These are phyloP conservation scores for Physcomitrellopsis africana DNA, from an alignment of 225 moss, liverwort and hornwort genomes.

Conservation along the genomic window DNA sequence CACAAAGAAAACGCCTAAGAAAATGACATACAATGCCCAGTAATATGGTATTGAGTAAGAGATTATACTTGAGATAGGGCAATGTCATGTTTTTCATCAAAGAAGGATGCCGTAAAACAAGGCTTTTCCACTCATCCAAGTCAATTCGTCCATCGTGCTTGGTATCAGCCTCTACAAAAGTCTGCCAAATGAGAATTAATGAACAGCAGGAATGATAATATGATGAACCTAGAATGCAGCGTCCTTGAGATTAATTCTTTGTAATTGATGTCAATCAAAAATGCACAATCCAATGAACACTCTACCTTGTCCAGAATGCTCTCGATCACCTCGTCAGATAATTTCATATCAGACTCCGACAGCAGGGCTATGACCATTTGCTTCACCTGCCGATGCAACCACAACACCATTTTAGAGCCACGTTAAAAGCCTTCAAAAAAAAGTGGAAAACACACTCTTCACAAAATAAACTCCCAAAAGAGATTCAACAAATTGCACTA, in stretches of 20 bases:
- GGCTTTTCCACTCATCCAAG: conserved; percentile 76
- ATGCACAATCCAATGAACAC: not conserved
- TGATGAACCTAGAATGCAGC: not conserved
- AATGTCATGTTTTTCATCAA: conserved; percentile 96
- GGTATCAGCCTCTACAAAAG: conserved; percentile 85
- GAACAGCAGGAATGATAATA: not conserved
- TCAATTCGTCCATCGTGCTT: conserved; percentile 86
- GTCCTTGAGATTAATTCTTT: not conserved
- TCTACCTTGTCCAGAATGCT: conserved; percentile 82
- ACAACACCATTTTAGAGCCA: not conserved
- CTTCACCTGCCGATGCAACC: conserved; percentile 62
- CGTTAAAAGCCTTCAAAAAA: not conserved
- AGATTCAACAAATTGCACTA: not conserved
- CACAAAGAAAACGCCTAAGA: not conserved
- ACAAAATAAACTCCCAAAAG: not conserved
- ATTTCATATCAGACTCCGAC: conserved; percentile 81
- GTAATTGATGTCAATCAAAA: not conserved
- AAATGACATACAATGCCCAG: not conserved
- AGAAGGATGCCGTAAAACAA: conserved; percentile 65
- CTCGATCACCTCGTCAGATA: conserved; percentile 86
- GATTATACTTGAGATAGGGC: conserved; percentile 79
- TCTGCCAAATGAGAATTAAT: conserved; percentile 48
- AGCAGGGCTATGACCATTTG: conserved; percentile 85
- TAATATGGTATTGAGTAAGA: conserved; percentile 3
- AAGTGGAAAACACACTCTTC: not conserved